phyloP scores from a whole-genome alignment of 2,329 filamentous ascomycete species.

The Sarocladium strictum region DNA sequence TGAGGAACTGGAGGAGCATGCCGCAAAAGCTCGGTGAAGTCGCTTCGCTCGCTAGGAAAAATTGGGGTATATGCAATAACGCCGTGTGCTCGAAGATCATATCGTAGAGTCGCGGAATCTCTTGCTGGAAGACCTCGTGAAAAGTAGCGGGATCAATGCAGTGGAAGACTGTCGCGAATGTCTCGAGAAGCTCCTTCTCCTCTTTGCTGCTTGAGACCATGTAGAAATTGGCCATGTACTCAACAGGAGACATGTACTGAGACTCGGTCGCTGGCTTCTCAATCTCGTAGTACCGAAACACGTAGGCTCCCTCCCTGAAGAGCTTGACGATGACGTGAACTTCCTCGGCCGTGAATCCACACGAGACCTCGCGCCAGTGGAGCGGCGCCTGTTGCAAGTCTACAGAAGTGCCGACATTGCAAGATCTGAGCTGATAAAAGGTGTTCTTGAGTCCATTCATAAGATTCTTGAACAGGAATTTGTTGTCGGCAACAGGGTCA shows the following conservation, averaged over 20 bases:
- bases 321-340: constrained; percentile 94
- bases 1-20: constrained; percentile 95
- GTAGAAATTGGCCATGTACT: constrained; percentile 91
- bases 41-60: constrained; percentile 96
- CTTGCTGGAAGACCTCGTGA: constrained; percentile 95
- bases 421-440: constrained; percentile 89
- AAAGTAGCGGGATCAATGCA: constrained; percentile 98
- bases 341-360: constrained; percentile 95
- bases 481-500: constrained; percentile 92
- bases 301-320: constrained; percentile 91
- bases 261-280: constrained; percentile 71
- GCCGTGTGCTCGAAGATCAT: constrained; percentile 97
- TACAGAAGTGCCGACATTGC: constrained; percentile 69
- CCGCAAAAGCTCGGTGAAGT: constrained; percentile 97
- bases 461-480: constrained; percentile 94
- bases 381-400: constrained; percentile 73
- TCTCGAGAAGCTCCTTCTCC: constrained; percentile 95
- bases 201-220: constrained; percentile 92
- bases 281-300: constrained; percentile 94
- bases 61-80: constrained; percentile 91
- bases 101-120: constrained; percentile 93
- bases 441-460: constrained; percentile 95
- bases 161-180: constrained; percentile 96
- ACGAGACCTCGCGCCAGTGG: constrained; percentile 94
- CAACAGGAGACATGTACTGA: constrained; percentile 73